Evolutionary conservation across 129 eudicot genomes (phyloP).

Genomic region (Helianthus annuus): DNA sequence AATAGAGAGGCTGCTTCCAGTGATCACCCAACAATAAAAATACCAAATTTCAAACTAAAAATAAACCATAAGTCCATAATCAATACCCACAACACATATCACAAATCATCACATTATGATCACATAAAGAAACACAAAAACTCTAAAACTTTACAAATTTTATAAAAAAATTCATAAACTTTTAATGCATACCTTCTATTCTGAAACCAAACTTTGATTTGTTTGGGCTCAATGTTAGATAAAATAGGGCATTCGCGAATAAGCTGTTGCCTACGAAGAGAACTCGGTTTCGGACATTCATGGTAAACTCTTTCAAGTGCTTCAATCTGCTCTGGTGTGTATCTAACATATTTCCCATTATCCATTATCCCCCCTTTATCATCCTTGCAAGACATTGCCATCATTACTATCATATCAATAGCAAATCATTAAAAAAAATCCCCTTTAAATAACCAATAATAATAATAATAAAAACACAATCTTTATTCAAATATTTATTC

Average conservation of each 20-base stretch:
- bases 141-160: no score
- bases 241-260: constrained; percentile 44
- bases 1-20: no score
- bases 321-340: constrained; percentile 46
- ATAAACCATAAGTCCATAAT: neutral
- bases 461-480: no score
- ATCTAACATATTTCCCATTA: constrained; percentile 35
- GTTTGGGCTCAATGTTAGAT: constrained; percentile 40
- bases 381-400: constrained; percentile 37
- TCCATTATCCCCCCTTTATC: constrained; percentile 38
- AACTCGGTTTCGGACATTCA: constrained; percentile 40
- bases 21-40: neutral
- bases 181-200: constrained; percentile 37
- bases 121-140: neutral
- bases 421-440: no score
- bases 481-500: no score
- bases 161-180: neutral
- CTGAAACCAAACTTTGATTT: constrained; percentile 51
- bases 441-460: no score
- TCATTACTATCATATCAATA: constrained; percentile 1
- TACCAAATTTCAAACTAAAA: no score
- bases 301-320: constrained; percentile 45
- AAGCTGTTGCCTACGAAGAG: constrained; percentile 35
- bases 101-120: neutral
- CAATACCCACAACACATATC: constrained; percentile 5